Conservation (phyloP, 192 early-diverging fungal genomes). For the Jimgerdemannia flammicorona region DNA sequence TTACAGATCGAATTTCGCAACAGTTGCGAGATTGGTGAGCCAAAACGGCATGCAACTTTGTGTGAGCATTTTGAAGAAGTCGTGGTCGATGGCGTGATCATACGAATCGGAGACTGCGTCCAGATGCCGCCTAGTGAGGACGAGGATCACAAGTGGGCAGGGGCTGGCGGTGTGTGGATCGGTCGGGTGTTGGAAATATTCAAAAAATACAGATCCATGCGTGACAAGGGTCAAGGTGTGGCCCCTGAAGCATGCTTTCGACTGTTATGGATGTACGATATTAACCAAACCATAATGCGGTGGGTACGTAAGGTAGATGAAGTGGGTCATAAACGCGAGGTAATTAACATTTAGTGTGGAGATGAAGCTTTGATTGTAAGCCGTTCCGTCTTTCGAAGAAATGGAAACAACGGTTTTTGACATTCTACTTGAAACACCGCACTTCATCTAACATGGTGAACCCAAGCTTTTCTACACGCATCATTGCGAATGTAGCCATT, state of each 20-base stretch:
- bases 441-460: not conserved
- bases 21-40: no score
- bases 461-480: constrained; percentile 11
- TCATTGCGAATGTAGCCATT: constrained; percentile 8
- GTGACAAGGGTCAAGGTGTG: not conserved
- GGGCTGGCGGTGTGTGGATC: constrained; percentile 1
- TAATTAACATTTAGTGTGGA: not conserved
- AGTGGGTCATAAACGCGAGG: not conserved
- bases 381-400: no score
- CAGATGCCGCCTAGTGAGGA: not conserved
- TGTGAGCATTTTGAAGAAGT: constrained; percentile 1
- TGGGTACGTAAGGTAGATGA: not conserved
- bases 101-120: constrained; percentile 5
- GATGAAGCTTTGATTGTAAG: no score
- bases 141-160: not conserved
- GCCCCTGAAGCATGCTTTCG: not conserved
- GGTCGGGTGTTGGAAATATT: not conserved
- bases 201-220: not conserved
- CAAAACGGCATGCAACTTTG: no score
- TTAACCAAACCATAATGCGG: not conserved
- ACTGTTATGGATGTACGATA: constrained; percentile 9
- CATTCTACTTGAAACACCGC: no score
- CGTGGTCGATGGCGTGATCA: not conserved
- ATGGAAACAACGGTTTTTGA: no score
- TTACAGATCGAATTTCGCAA: not conserved